Evolutionary conservation across 768 basidiomycete species (phyloP).

Genomic region (Glaciozyma antarctica): DNA sequence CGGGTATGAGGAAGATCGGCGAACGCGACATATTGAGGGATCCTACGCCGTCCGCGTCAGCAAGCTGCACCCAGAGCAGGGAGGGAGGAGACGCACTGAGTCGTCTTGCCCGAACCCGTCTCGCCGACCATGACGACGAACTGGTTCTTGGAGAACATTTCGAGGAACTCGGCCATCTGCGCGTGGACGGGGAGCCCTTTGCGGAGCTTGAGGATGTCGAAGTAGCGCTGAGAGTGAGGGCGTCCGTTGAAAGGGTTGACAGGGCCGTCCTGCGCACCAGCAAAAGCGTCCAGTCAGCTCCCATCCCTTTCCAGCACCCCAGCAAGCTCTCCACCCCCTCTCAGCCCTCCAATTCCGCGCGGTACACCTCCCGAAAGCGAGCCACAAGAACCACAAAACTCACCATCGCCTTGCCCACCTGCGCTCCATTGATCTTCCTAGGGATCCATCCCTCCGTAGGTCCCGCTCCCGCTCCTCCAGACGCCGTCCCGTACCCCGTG

Average conservation of each 20-base stretch:
- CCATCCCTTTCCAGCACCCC: background rate
- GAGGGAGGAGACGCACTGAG: conserved; percentile 54
- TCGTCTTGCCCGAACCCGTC: conserved; percentile 92
- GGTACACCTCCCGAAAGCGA: background rate
- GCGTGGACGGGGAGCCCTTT: conserved; percentile 83
- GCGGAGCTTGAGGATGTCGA: conserved; percentile 70
- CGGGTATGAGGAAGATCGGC: conserved; percentile 84
- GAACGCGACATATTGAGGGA: conserved; percentile 91
- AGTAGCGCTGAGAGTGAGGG: conserved; percentile 68
- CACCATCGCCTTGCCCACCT: conserved; percentile 65
- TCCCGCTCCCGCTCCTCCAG: conserved; percentile 34
- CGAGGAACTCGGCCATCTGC: conserved; percentile 86
- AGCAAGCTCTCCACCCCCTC: background rate
- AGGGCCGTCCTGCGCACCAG: conserved; percentile 53
- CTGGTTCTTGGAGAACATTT: conserved; percentile 59
- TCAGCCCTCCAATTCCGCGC: background rate
- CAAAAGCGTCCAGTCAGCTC: background rate
- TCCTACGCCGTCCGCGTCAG: conserved; percentile 46
- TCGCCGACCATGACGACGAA: conserved; percentile 84
- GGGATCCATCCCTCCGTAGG: conserved; percentile 68
- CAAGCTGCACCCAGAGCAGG: background rate
- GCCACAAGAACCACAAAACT: conserved; percentile 37
- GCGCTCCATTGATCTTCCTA: conserved; percentile 54
- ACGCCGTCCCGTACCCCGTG: conserved; percentile 11
- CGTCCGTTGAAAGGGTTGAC: conserved; percentile 79